Conservation (phyloP, 176 grass and related monocot species). For the Hyparrhenia diplandra region DNA sequence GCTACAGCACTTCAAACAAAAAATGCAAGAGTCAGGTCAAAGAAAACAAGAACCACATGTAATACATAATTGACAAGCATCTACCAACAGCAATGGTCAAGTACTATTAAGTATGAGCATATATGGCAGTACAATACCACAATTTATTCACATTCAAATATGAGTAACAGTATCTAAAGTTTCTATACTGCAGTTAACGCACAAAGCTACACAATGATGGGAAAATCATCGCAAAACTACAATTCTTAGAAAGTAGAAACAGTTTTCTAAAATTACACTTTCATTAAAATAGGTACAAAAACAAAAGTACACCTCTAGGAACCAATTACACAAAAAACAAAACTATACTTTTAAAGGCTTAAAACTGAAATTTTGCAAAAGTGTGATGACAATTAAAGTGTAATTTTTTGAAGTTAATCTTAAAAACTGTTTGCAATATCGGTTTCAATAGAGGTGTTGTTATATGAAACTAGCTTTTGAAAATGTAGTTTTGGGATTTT, state of each 20-base stretch:
- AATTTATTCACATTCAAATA: conserved; percentile 6
- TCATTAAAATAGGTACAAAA: not conserved
- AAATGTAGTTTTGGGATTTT: not conserved
- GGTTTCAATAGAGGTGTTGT: not conserved
- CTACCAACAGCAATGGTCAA: not conserved
- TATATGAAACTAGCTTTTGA: not conserved
- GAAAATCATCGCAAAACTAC: not conserved
- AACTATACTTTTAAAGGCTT: not conserved
- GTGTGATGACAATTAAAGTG: not conserved
- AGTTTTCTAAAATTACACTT: not conserved
- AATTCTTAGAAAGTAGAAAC: not conserved
- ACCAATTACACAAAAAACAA: not conserved
- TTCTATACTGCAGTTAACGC: not conserved
- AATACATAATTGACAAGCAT: not conserved
- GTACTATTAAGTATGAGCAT: not conserved
- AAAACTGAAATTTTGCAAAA: not conserved
- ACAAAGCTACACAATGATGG: not conserved
- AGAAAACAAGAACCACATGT: not conserved
- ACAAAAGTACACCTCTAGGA: not conserved
- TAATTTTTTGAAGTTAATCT: not conserved
- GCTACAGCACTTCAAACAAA: conserved; percentile 10
- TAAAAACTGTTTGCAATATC: not conserved
- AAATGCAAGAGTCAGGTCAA: not conserved
- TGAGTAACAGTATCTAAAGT: not conserved
- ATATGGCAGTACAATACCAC: not conserved